Evolutionary conservation across 1,284 basidiomycete genomes (phyloP), one percentile per base, ranked within the genome.

Genomic region (Pseudomicrostroma phylloplanum): DNA sequence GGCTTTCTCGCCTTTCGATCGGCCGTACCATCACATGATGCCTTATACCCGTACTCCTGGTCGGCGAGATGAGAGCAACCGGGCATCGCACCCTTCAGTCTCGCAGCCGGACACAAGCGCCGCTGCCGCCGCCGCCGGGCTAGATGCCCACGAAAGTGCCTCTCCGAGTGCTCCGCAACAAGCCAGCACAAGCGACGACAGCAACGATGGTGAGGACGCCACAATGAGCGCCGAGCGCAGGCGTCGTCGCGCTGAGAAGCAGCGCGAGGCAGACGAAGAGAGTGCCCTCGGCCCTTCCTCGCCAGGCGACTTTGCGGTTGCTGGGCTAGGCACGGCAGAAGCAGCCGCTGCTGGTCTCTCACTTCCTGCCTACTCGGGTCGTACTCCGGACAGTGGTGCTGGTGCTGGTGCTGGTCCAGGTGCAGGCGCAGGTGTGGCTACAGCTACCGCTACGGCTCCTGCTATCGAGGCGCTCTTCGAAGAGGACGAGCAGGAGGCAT

Each of bases 231-330:
- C 51, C 51, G 51, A 21, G 7, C 51, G n/a, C 51, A 17, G 13
- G 21, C 13, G 21, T 7, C 51, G 51, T 23, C 21, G 21, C 8
- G 51, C 51, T 8, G 51, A 54, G 26, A 54, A 54, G 51, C 51
- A 54, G 25, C 51, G 51, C 51, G 51, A 54, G 25, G 51, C 51
- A 7, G 51, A 54, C 13, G 51, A 19, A 23, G 51, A 54, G 21
- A 15, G 15, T 15, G 21, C 21, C 13, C 21, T 54, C 17, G 21
- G 13, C 13, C 21, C 51, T 6, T 54, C 51, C n/a, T 54, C 51
- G 51, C 51, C 51, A 6, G 51, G 21, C 21, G 51, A 54, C 13
- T 54, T 23, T 54, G 51, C 51, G 4, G 30, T 7, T 21, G 21
- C 3, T 15, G 51, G 26, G 6, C 19, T 13, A 2, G 17, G 21